A percentile compares a stretch with the other conserved stretches of the same genome.
phyloP scores from a whole-genome alignment of 2,329 filamentous ascomycete genomes.

The Thielaviopsis euricoi region DNA sequence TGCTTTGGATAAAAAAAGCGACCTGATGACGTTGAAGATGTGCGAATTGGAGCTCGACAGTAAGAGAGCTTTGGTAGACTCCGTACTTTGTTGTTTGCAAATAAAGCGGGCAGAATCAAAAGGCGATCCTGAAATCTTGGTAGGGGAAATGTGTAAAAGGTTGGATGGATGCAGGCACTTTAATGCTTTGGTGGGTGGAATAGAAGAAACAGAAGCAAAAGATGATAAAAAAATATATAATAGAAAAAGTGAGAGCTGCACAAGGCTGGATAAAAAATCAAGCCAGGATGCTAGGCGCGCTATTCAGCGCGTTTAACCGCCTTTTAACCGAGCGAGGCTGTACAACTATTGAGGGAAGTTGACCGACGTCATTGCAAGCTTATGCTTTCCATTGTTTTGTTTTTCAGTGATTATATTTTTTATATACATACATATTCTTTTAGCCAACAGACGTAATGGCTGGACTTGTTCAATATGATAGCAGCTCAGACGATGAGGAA shows the following conservation, averaged over 20 bases:
- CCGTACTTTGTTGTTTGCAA: conserved; percentile 10
- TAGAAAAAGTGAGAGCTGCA: neutral
- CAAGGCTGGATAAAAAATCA: neutral
- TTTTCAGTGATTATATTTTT: neutral
- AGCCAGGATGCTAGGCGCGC: neutral
- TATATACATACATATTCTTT: neutral
- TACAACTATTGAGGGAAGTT: neutral
- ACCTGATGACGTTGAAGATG: conserved; percentile 19
- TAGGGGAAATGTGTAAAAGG: neutral
- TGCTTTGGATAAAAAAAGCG: neutral
- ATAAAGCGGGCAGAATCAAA: neutral
- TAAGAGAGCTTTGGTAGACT: conserved; percentile 11
- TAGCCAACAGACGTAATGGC: conserved; percentile 19
- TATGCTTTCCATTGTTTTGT: neutral
- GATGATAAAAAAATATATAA: neutral
- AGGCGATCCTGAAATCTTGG: neutral
- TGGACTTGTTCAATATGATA: conserved; percentile 33
- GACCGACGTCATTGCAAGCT: neutral
- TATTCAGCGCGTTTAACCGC: neutral
- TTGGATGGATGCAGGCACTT: neutral
- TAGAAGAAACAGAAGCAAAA: too few species aligned
- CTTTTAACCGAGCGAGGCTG: neutral
- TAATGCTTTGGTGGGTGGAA: neutral
- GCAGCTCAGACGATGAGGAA: conserved; percentile 34
- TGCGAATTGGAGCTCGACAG: conserved; percentile 15